Conservation (phyloP, 2,329 filamentous ascomycete species). For the Cryoendolithus antarcticus region DNA sequence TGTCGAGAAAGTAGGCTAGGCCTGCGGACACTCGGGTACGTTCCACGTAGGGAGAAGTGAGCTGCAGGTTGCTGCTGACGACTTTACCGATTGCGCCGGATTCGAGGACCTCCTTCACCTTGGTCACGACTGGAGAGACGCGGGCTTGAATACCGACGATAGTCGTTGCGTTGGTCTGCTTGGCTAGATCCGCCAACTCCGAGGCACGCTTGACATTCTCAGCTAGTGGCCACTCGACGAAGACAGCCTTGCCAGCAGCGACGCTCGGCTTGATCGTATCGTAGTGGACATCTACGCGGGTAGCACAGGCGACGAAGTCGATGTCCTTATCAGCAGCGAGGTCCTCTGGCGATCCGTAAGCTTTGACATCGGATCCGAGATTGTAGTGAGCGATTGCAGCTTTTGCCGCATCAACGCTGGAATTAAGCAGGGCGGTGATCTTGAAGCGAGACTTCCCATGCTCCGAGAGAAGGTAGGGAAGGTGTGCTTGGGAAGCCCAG, state of each 20-base stretch:
- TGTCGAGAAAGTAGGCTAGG: too few relatives aligned
- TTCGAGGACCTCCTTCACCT: constrained; percentile 31
- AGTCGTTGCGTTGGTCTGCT: constrained; percentile 29
- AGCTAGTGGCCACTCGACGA: constrained; percentile 39
- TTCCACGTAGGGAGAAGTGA: too few relatives aligned
- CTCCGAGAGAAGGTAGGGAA: constrained; percentile 47
- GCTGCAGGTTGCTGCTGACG: constrained; percentile 22
- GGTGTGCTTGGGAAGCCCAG: constrained; percentile 45
- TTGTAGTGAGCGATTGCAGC: constrained; percentile 32
- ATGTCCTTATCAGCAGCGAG: constrained; percentile 36
- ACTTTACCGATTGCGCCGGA: constrained; percentile 34
- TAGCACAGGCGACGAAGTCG: constrained; percentile 36
- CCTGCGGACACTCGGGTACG: too few relatives aligned
- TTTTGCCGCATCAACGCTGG: constrained; percentile 29
- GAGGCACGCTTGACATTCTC: constrained; percentile 29
- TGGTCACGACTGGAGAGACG: constrained; percentile 27
- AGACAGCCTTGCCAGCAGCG: constrained; percentile 35
- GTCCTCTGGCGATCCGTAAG: constrained; percentile 31
- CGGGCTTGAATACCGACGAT: constrained; percentile 38
- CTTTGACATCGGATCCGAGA: constrained; percentile 24
- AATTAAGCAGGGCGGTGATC: constrained; percentile 40
- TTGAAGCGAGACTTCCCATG: constrained; percentile 33
- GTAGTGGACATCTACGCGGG: constrained; percentile 34
- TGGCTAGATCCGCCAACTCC: constrained; percentile 31
- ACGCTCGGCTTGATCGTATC: constrained; percentile 30